A percentile compares a stretch with the other conserved stretches of the same genome.
Conservation (phyloP, 75 land plant genomes). For the Pseudotsuga menziesii region DNA sequence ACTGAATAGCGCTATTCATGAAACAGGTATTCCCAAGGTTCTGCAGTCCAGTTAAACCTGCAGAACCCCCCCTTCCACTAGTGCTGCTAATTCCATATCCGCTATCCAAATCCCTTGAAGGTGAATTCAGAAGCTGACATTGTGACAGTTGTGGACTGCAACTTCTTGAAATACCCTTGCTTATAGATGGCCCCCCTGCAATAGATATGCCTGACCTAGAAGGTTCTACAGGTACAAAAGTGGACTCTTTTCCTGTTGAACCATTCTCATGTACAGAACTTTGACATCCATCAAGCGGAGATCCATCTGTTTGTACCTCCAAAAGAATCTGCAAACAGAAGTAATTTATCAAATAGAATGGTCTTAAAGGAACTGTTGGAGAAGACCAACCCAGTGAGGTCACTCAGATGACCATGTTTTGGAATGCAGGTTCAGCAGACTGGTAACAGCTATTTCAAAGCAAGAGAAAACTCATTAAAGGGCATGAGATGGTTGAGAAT, state of each 20-base stretch:
- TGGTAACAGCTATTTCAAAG: background rate
- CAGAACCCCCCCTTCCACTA: slow-evolving; percentile 39
- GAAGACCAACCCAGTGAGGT: background rate
- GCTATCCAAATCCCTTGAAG: slow-evolving; percentile 36
- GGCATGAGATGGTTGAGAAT: no score
- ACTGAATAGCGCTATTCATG: slow-evolving; percentile 94
- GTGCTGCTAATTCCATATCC: slow-evolving; percentile 27
- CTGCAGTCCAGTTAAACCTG: slow-evolving; percentile 69
- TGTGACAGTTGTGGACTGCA: slow-evolving; percentile 43
- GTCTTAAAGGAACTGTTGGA: background rate
- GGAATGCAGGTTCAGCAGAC: background rate
- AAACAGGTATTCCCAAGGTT: slow-evolving; percentile 93
- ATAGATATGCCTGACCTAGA: slow-evolving; percentile 44
- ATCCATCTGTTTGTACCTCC: slow-evolving; percentile 42
- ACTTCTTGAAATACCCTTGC: slow-evolving; percentile 41
- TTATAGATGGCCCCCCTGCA: slow-evolving; percentile 50
- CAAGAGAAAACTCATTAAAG: background rate
- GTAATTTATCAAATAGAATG: slow-evolving; percentile 6
- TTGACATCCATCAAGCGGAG: slow-evolving; percentile 23
- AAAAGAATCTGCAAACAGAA: slow-evolving; percentile 61
- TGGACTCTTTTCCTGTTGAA: slow-evolving; percentile 27
- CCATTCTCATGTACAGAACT: slow-evolving; percentile 54
- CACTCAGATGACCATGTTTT: background rate
- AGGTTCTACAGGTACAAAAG: slow-evolving; percentile 38
- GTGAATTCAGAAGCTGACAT: slow-evolving; percentile 27